Conservation (phyloP, 345 rosid species). For the Xanthoceras sorbifolium region DNA sequence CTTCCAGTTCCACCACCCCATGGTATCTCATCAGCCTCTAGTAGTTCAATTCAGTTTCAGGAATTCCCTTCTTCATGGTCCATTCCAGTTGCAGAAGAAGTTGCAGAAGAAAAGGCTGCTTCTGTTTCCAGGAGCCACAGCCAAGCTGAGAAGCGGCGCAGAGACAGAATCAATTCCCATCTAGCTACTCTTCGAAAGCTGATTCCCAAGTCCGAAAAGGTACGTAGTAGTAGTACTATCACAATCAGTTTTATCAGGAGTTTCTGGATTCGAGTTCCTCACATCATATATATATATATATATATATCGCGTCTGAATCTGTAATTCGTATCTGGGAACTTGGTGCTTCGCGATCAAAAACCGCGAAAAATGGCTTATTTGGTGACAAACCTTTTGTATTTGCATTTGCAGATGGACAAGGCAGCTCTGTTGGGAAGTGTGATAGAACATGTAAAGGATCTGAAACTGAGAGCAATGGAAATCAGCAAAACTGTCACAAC, state of each 20-base stretch:
- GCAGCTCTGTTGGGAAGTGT: slow-evolving; percentile 81
- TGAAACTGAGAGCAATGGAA: slow-evolving; percentile 62
- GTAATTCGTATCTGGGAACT: too few relatives aligned
- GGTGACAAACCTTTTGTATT: not conserved
- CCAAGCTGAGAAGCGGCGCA: slow-evolving; percentile 87
- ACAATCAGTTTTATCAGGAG: not conserved
- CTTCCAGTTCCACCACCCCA: not conserved
- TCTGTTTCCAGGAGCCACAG: slow-evolving; percentile 63
- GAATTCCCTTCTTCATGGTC: slow-evolving; percentile 33
- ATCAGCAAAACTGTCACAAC: slow-evolving; percentile 41
- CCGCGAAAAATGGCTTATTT: too few relatives aligned
- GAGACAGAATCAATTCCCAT: slow-evolving; percentile 86
- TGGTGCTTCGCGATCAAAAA: too few relatives aligned
- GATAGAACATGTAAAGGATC: slow-evolving; percentile 71
- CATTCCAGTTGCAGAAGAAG: slow-evolving; percentile 24
- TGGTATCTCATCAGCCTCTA: slow-evolving; percentile 14
- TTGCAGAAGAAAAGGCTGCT: slow-evolving; percentile 39
- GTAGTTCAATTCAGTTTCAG: slow-evolving; percentile 11
- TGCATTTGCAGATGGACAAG: slow-evolving; percentile 72
- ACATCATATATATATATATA: too few relatives aligned
- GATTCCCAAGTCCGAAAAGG: slow-evolving; percentile 90
- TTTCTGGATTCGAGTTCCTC: not conserved
- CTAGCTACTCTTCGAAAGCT: slow-evolving; percentile 81
- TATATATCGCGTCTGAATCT: not conserved
- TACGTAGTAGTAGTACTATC: slow-evolving; percentile 18